Conservation (phyloP, 2,329 filamentous ascomycete genomes). For the Keithomyces neogunnii region DNA sequence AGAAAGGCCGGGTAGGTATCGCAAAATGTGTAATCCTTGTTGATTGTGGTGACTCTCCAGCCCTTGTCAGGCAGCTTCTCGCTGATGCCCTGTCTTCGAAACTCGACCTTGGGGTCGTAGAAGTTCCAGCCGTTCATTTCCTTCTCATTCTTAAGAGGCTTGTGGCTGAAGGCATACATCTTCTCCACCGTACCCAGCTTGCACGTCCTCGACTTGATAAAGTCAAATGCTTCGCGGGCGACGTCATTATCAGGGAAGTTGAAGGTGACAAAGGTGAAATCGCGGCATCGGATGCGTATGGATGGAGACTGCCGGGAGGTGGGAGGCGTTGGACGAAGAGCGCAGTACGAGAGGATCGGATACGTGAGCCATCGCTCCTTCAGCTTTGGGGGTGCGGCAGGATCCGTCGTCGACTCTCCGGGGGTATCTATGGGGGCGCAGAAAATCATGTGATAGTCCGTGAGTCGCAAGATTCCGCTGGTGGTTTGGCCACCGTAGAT, state of each 20-base stretch:
- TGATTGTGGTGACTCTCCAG: conserved; percentile 88
- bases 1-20: conserved; percentile 84
- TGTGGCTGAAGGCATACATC: conserved; percentile 83
- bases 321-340: conserved; percentile 63
- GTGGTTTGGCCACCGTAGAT: conserved; percentile 50
- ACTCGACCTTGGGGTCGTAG: conserved; percentile 82
- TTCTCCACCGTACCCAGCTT: conserved; percentile 77
- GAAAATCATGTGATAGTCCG: conserved; percentile 54
- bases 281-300: conserved; percentile 80
- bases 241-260: conserved; percentile 68
- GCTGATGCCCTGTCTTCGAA: conserved; percentile 77
- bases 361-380: conserved; percentile 89
- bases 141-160: conserved; percentile 64
- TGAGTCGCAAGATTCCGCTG: conserved; percentile 50
- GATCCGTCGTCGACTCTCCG: conserved; percentile 12
- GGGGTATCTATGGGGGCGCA: conserved; percentile 31
- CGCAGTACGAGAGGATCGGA: conserved; percentile 79
- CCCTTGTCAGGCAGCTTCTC: conserved; percentile 67
- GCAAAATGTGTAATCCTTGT: conserved; percentile 82
- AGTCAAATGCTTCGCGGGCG: conserved; percentile 81
- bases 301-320: conserved; percentile 65
- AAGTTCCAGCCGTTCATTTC: conserved; percentile 72
- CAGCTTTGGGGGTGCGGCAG: conserved; percentile 21
- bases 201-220: conserved; percentile 72
- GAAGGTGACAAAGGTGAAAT: conserved; percentile 91